A percentile compares a stretch with the other conserved stretches of the same genome.
Conservation (phyloP, 2,329 filamentous ascomycete genomes). For the Hymenoscyphus fructigenus region DNA sequence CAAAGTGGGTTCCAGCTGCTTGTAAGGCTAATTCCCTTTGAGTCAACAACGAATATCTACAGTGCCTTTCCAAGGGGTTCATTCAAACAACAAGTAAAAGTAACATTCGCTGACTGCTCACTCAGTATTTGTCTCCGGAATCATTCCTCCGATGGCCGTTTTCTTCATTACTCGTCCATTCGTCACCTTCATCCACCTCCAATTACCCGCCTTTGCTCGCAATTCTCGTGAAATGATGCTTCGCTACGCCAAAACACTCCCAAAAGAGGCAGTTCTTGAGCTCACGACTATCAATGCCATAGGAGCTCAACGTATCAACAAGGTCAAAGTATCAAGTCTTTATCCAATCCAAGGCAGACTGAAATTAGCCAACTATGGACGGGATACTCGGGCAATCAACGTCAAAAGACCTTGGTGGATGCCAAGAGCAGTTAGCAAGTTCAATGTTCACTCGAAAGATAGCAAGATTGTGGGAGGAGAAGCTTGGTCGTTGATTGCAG, state of each 20-base stretch:
- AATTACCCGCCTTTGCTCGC: slow-evolving; percentile 65
- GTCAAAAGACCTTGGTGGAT: slow-evolving; percentile 33
- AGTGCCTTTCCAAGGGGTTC: not conserved
- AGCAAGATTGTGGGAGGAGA: slow-evolving; percentile 25
- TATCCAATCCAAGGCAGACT: slow-evolving; percentile 29
- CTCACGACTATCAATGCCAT: slow-evolving; percentile 43
- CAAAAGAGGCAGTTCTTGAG: slow-evolving; percentile 41
- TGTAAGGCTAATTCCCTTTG: slow-evolving; percentile 21
- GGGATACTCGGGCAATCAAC: slow-evolving; percentile 30
- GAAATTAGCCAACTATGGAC: slow-evolving; percentile 35
- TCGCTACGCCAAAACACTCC: slow-evolving; percentile 50
- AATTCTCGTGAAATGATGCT: slow-evolving; percentile 55
- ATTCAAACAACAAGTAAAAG: not conserved
- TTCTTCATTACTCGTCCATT: slow-evolving; percentile 66
- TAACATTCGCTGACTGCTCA: slow-evolving; percentile 15
- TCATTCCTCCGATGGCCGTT: slow-evolving; percentile 65
- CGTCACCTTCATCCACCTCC: slow-evolving; percentile 70
- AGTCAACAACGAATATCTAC: not conserved
- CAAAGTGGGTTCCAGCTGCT: slow-evolving; percentile 29
- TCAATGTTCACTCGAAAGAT: slow-evolving; percentile 32
- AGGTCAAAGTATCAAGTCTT: slow-evolving; percentile 31
- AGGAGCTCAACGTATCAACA: slow-evolving; percentile 39
- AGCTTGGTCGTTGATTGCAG: slow-evolving; percentile 34
- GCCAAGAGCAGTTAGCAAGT: slow-evolving; percentile 28
- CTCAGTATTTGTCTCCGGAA: slow-evolving; percentile 54